phyloP scores from a whole-genome alignment of 257 asterid genomes.

The Ilex asprella region DNA sequence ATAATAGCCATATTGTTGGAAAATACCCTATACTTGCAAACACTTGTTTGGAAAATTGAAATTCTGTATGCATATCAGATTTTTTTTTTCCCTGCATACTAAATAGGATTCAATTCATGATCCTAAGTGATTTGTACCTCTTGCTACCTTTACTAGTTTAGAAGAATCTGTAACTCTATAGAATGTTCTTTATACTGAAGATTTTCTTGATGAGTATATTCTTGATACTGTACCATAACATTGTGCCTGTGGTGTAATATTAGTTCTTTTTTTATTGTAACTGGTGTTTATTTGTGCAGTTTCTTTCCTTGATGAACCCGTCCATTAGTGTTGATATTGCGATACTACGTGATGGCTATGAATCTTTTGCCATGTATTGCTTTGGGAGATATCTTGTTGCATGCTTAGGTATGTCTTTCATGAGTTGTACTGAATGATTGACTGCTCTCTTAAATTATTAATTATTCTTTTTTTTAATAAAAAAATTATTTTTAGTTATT shows the following conservation, averaged over 20 bases:
- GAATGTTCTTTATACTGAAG: background rate
- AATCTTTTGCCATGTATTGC: conserved; percentile 99
- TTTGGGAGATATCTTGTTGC: conserved; percentile 97
- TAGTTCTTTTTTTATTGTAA: background rate
- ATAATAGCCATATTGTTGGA: too few species aligned
- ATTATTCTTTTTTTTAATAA: background rate
- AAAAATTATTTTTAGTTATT: background rate
- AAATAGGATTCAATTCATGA: background rate
- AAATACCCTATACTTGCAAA: background rate
- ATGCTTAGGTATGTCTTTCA: conserved; percentile 66
- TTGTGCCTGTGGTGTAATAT: background rate
- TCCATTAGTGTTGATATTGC: conserved; percentile 74
- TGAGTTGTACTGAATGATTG: too few species aligned
- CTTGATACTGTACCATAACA: background rate
- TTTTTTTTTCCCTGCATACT: background rate
- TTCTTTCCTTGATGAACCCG: conserved; percentile 76
- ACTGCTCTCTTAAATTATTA: conserved; percentile 10
- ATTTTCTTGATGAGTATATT: background rate
- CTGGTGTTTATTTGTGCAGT: conserved; percentile 44
- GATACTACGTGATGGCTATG: conserved; percentile 96
- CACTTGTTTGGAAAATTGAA: background rate
- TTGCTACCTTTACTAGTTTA: background rate
- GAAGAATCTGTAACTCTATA: background rate
- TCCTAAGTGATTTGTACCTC: background rate
- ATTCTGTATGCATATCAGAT: too few species aligned